Base-by-base conservation (phyloP, 306 rosid genomes). In the Rosa lucieae region DNA sequence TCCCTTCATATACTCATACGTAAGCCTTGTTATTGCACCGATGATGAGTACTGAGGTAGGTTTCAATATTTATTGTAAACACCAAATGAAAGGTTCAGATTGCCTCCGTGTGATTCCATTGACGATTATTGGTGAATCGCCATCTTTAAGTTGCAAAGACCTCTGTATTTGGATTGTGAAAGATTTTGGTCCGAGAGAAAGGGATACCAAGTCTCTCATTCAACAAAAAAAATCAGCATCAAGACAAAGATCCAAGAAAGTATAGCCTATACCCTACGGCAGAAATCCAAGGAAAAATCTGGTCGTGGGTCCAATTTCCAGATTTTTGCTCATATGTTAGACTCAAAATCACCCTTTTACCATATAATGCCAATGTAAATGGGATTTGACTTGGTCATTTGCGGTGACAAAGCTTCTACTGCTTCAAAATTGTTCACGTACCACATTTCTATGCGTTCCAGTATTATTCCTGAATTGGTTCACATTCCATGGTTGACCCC, bases 311-410 rank as follows among this genome's bases (percentile, higher is more conserved):
- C 32, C 79, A 49, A 49, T 8, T 72, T 49, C 43, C 44, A 17
- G 10, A 14, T 40, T 17, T 49, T 70, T 70, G 43, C 3, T 2
- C n/a, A 8, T 21, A 15, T 55, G 23, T 35, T 2, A 56, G 5
- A 20, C 2, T 8, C 59, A 53, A 18, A 13, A 20, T 20, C 62
- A n/a, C 2, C 67, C 9, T 21, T 40, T 48, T 20, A 69, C 46
- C 55, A 5, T 8, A 37, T 14, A 65, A 37, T 43, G 2, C 21
- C 3, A 29, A 10, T 29, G 18, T 18, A 67, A 76, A 3, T 51
- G 23, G 59, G 17, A 39, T 11, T 74, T 42, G 76, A 80, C 75
- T 69, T 2, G 42, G 75, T 80, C 79, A 55, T 32, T 1, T 42
- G 75, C 70, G 61, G 58, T 21, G 14, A 42, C 51, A 52, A 40